Percentiles rank a stretch among this genome's conserved stretches.
phyloP scores from a whole-genome alignment of 441 rosid species.

The Aquilaria agallochum region DNA sequence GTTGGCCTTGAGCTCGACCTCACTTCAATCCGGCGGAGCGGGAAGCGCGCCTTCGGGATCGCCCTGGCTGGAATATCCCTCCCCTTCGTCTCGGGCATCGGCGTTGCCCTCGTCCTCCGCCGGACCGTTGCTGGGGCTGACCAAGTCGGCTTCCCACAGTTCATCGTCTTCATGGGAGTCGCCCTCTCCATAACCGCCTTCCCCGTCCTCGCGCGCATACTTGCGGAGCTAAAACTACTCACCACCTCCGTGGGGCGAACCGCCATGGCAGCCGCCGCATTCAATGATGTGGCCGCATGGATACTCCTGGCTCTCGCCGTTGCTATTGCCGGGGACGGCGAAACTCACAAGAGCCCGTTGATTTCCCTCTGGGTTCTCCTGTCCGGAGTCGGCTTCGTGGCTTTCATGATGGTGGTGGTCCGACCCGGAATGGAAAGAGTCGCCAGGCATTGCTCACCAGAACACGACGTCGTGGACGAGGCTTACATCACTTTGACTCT shows the following conservation, averaged over 20 bases:
- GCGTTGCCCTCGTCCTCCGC: slow-evolving; percentile 49
- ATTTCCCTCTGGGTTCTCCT: slow-evolving; percentile 61
- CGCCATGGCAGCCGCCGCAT: slow-evolving; percentile 72
- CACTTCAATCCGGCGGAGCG: slow-evolving; percentile 40
- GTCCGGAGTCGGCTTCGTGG: slow-evolving; percentile 39
- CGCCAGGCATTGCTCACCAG: slow-evolving; percentile 46
- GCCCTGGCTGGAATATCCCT: slow-evolving; percentile 54
- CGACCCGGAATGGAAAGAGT: slow-evolving; percentile 39
- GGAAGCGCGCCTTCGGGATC: slow-evolving; percentile 43
- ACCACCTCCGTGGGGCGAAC: slow-evolving; percentile 61
- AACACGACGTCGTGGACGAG: slow-evolving; percentile 65
- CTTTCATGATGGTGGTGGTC: slow-evolving; percentile 32
- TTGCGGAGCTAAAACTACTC: slow-evolving; percentile 69
- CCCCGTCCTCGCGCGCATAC: slow-evolving; percentile 62
- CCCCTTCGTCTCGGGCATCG: slow-evolving; percentile 57
- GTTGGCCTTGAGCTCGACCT: slow-evolving; percentile 74
- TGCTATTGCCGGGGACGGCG: slow-evolving; percentile 39
- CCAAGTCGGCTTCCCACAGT: slow-evolving; percentile 21
- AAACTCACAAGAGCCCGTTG: slow-evolving; percentile 30
- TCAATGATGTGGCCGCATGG: slow-evolving; percentile 63
- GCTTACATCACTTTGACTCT: slow-evolving; percentile 52
- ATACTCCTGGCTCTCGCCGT: slow-evolving; percentile 65
- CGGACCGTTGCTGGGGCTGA: slow-evolving; percentile 37
- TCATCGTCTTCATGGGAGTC: slow-evolving; percentile 70
- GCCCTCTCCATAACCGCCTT: slow-evolving; percentile 69